These are phyloP conservation scores for Dendrocalamus sinicus DNA, from an alignment of 176 grass and related monocot species.

Conservation along the genomic window DNA sequence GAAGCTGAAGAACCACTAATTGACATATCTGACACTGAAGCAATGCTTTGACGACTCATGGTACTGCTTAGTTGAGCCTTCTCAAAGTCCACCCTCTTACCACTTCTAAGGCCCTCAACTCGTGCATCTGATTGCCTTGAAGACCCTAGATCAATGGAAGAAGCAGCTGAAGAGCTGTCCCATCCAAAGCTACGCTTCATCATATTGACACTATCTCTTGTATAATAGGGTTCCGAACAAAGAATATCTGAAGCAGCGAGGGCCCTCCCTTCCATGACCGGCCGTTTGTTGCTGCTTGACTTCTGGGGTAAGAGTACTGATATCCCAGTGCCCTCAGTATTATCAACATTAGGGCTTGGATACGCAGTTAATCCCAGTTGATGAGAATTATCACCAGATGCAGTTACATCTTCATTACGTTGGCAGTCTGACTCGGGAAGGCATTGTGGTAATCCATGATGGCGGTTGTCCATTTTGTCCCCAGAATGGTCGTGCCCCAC, in stretches of 20 bases:
- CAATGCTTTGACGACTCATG: slow-evolving; percentile 59
- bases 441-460: slow-evolving; percentile 27
- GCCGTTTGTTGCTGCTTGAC: slow-evolving; percentile 70
- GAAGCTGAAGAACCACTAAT: slow-evolving; percentile 59
- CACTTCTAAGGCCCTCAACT: slow-evolving; percentile 55
- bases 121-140: slow-evolving; percentile 57
- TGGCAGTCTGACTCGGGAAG: not conserved
- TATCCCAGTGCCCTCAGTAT: slow-evolving; percentile 66
- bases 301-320: slow-evolving; percentile 72
- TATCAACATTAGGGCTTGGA: slow-evolving; percentile 45
- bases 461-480: slow-evolving; percentile 39
- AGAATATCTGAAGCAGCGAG: slow-evolving; percentile 61
- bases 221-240: slow-evolving; percentile 72
- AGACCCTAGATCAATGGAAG: slow-evolving; percentile 86
- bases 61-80: slow-evolving; percentile 53
- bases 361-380: slow-evolving; percentile 43
- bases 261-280: slow-evolving; percentile 57
- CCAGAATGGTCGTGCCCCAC: slow-evolving; percentile 15
- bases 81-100: slow-evolving; percentile 61
- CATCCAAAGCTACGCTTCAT: slow-evolving; percentile 73
- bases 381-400: slow-evolving; percentile 44
- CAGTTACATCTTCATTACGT: slow-evolving; percentile 30
- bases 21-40: slow-evolving; percentile 85
- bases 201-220: slow-evolving; percentile 63
- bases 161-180: slow-evolving; percentile 72